phyloP scores from a whole-genome alignment of 495 filamentous ascomycete species.

The Hypoxylon subgilvum region DNA sequence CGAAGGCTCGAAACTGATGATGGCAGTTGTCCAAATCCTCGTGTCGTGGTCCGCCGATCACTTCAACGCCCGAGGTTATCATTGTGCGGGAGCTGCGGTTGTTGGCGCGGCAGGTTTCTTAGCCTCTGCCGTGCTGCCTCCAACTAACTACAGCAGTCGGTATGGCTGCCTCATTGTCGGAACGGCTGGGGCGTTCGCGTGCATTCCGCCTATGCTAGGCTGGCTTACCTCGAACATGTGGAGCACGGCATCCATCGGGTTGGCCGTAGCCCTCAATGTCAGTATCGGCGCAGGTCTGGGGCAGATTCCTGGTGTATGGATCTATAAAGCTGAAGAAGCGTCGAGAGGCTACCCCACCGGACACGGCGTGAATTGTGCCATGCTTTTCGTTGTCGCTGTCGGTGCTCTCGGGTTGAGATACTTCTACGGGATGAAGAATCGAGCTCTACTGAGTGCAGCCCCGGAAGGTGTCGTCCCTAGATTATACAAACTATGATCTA shows the following conservation, averaged over 20 bases:
- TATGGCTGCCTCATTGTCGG: conserved; percentile 75
- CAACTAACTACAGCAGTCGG: conserved; percentile 61
- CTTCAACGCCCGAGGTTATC: conserved; percentile 68
- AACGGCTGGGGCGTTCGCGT: conserved; percentile 60
- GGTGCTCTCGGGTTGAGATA: conserved; percentile 46
- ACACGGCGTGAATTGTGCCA: conserved; percentile 57
- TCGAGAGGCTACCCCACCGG: conserved; percentile 70
- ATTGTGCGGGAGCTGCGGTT: conserved; percentile 61
- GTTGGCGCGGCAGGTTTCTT: conserved; percentile 71
- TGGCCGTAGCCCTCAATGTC: conserved; percentile 75
- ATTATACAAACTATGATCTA: conserved; percentile 33
- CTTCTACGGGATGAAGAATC: conserved; percentile 52
- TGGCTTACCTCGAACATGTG: conserved; percentile 73
- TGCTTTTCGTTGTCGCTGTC: conserved; percentile 52
- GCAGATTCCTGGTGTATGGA: conserved; percentile 76
- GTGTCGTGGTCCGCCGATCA: conserved; percentile 69
- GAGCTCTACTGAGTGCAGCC: conserved; percentile 37
- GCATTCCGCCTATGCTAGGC: conserved; percentile 68
- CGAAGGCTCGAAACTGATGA: conserved; percentile 14
- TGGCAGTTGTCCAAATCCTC: conserved; percentile 56
- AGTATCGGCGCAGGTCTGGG: conserved; percentile 67
- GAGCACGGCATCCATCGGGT: conserved; percentile 65
- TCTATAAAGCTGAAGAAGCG: conserved; percentile 69
- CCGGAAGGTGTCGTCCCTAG: conserved; percentile 31
- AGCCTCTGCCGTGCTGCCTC: conserved; percentile 66